These are phyloP conservation scores for Tanacetum coccineum DNA, from an alignment of 129 eudicot genomes.

Conservation along the genomic window DNA sequence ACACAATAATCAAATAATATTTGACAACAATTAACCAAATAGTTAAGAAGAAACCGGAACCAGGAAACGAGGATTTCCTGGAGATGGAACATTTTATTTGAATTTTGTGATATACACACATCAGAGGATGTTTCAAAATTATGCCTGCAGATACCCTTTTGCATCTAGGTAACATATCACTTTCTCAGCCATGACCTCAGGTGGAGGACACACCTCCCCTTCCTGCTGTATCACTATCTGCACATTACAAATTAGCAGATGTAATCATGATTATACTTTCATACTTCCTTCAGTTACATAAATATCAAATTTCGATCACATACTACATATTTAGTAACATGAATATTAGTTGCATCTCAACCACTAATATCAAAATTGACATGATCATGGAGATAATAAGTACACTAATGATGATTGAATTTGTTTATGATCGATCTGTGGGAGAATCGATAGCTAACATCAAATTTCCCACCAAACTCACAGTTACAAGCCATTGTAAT, in stretches of 20 bases:
- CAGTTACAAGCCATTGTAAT: background rate
- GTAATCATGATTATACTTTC: background rate
- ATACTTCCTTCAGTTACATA: background rate
- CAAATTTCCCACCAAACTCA: background rate
- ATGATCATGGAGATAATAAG: background rate
- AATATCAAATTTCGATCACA: background rate
- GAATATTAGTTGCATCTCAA: background rate
- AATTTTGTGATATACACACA: slow-evolving; percentile 5
- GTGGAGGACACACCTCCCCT: slow-evolving; percentile 57
- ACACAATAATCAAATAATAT: slow-evolving; percentile 9
- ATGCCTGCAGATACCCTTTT: slow-evolving; percentile 73
- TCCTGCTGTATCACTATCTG: slow-evolving; percentile 72
- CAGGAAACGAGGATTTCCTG: slow-evolving; percentile 53
- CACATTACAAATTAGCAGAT: slow-evolving; percentile 3
- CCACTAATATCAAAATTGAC: background rate
- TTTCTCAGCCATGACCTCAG: slow-evolving; percentile 59
- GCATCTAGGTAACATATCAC: slow-evolving; percentile 66
- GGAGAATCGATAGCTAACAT: background rate
- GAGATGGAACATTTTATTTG: slow-evolving; percentile 10
- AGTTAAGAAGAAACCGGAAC: slow-evolving; percentile 9
- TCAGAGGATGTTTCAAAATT: slow-evolving; percentile 13
- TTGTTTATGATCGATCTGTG: background rate
- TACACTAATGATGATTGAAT: background rate
- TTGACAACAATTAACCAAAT: slow-evolving; percentile 19
- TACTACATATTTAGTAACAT: background rate